These are phyloP conservation scores for Beauveria sp. DNA, from an alignment of 2,329 filamentous ascomycete species.

Conservation along the genomic window DNA sequence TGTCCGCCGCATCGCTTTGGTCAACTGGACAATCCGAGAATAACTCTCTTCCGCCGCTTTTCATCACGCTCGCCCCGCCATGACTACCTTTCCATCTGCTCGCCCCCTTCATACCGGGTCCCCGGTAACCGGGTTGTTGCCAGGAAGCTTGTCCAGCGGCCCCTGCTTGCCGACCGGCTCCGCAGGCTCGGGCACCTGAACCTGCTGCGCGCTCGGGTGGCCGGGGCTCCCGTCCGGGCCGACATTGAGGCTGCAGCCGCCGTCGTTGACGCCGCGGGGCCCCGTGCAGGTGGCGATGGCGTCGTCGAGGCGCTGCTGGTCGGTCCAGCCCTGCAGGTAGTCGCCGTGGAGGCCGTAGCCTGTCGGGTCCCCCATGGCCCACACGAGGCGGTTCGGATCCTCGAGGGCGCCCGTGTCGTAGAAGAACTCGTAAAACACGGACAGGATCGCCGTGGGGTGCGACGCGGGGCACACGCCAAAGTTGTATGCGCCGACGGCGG, in stretches of 20 bases:
- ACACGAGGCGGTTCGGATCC: constrained; percentile 21
- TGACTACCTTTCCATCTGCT: too few relatives aligned
- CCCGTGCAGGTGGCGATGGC: constrained; percentile 22
- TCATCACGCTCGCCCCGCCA: too few relatives aligned
- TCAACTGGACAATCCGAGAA: too few relatives aligned
- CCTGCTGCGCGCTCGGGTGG: constrained; percentile 12
- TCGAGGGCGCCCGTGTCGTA: constrained; percentile 29
- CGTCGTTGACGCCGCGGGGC: constrained; percentile 16
- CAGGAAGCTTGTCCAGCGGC: constrained; percentile 18
- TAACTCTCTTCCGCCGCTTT: too few relatives aligned
- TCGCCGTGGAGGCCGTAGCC: constrained; percentile 24
- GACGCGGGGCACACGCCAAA: constrained; percentile 28
- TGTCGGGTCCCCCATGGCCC: constrained; percentile 20
- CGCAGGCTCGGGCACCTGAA: constrained; percentile 16
- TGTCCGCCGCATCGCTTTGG: too few relatives aligned
- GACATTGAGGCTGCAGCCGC: constrained; percentile 20
- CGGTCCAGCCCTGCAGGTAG: constrained; percentile 23
- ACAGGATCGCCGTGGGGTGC: constrained; percentile 36
- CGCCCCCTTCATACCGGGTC: neutral
- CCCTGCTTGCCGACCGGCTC: constrained; percentile 21
- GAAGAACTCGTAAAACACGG: constrained; percentile 39
- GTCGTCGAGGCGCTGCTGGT: constrained; percentile 19
- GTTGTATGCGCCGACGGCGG: constrained; percentile 21
- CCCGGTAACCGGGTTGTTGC: constrained; percentile 19
- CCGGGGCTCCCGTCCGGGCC: constrained; percentile 18